phyloP scores from a whole-genome alignment of 306 rosid species.

The Corylus heterophylla region DNA sequence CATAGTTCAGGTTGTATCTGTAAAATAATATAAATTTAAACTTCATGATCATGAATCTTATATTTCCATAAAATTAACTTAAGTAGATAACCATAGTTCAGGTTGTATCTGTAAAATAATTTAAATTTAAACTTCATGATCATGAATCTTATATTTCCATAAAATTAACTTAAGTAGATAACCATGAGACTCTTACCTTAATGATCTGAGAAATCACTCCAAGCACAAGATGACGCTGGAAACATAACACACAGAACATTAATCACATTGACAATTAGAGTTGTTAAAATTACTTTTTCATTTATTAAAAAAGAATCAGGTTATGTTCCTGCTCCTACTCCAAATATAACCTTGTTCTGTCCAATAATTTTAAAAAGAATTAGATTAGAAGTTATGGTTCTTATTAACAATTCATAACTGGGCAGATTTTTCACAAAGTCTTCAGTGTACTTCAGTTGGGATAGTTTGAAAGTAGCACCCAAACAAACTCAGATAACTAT shows the following conservation, averaged over 20 bases:
- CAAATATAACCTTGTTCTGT: no score
- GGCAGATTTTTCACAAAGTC: not conserved
- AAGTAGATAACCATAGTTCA: slow-evolving; percentile 6
- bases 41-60: not conserved
- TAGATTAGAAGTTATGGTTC: not conserved
- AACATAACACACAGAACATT: slow-evolving; percentile 22
- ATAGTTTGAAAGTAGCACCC: not conserved
- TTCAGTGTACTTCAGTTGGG: not conserved
- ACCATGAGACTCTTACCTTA: slow-evolving; percentile 56
- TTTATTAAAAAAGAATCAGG: no score
- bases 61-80: no score
- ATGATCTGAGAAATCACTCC: slow-evolving; percentile 96
- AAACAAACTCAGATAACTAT: not conserved
- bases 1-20: slow-evolving; percentile 3
- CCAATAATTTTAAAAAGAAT: no score
- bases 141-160: not conserved
- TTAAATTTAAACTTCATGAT: not conserved
- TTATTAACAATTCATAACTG: not conserved
- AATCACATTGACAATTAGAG: slow-evolving; percentile 8
- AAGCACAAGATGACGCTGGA: slow-evolving; percentile 97
- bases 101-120: not conserved
- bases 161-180: not conserved
- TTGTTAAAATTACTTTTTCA: not conserved
- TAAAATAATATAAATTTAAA: not conserved
- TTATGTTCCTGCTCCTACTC: no score